Evolutionary conservation across 345 rosid genomes (phyloP), one percentile per base, ranked within the genome.

Genomic region (Pseudoturritis turrita): DNA sequence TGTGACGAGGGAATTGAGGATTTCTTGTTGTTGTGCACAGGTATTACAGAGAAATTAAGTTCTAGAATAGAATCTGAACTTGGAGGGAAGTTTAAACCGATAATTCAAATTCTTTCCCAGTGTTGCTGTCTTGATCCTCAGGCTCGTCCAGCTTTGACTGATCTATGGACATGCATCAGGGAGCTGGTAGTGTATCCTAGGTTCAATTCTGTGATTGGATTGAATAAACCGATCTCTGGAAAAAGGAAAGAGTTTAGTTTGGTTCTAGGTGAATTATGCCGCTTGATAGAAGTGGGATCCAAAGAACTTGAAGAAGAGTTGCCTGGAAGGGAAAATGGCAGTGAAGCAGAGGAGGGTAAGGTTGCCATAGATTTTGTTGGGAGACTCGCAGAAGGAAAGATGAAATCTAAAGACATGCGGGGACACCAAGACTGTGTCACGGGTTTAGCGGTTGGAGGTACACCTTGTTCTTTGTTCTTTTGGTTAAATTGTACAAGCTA

Each of bases 391-490:
- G 68, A 79, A 63, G 87, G 85, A 63, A 81, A 78, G 39, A 62
- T 89, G 47, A 84, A 83, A 72, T 78, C 75, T 41, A 89, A 78
- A 78, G 87, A 83, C 59, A 29, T 91, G 76, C 80, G 29, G 54
- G 91, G 96, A 44, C 98, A 91, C 78, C 89, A 83, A 65, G 93
- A 81, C 82, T 81, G 85, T 74, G 81, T 94, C 62, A 91, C 97
- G 0, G 90, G 86, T 59, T 85, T 94, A 58, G 87, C 95, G 1
- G 3, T 91, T 49, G 98, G 93, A 86, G 97, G 98, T 94, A 79
- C 72, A 71, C 14, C 57, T 36, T 23, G 29, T 33, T 35, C 33
- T 7, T 41, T 73, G 13, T 59, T 25, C 49, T 14, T 4, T 14
- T 22, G 4, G 25, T 11, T 29, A 60, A 37, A 3, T 10, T 60